Evolutionary conservation across 83 land plant species (phyloP).

Genomic region (Picea abies): DNA sequence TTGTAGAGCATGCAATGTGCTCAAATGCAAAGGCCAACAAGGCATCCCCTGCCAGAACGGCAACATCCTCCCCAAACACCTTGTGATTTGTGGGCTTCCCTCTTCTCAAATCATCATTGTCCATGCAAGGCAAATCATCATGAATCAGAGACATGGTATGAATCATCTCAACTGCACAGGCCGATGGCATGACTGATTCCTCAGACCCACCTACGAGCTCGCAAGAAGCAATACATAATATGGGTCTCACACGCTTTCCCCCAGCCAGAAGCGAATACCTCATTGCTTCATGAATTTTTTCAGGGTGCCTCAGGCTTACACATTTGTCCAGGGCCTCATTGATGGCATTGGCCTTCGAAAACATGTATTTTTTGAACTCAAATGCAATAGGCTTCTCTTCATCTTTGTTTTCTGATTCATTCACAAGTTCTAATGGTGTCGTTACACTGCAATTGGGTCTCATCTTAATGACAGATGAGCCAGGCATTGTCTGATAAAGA

Average conservation of each 20-base stretch:
- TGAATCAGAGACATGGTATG: constrained; percentile 62
- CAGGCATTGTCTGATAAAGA: background rate
- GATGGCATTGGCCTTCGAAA: constrained; percentile 39
- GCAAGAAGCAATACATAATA: constrained; percentile 68
- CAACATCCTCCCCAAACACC: constrained; percentile 55
- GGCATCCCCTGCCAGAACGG: constrained; percentile 67
- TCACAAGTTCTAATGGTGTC: background rate
- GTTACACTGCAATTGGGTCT: background rate
- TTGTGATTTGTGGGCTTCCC: constrained; percentile 62
- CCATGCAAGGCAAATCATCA: constrained; percentile 79
- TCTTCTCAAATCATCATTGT: constrained; percentile 53
- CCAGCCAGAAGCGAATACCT: constrained; percentile 1
- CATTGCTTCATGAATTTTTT: constrained; percentile 1
- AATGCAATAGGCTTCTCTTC: constrained; percentile 3
- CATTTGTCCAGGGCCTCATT: constrained; percentile 21
- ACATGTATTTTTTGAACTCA: constrained; percentile 32
- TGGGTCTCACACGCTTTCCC: constrained; percentile 20
- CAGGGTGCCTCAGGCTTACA: background rate
- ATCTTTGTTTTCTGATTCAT: background rate
- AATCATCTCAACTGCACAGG: constrained; percentile 68
- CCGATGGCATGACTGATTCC: constrained; percentile 48
- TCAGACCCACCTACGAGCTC: constrained; percentile 58
- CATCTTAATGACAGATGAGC: background rate
- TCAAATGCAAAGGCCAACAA: constrained; percentile 60
- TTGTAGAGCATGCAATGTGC: constrained; percentile 44